Conservation (phyloP, 495 filamentous ascomycete species). For the Aspergillus carlsbadensis region DNA sequence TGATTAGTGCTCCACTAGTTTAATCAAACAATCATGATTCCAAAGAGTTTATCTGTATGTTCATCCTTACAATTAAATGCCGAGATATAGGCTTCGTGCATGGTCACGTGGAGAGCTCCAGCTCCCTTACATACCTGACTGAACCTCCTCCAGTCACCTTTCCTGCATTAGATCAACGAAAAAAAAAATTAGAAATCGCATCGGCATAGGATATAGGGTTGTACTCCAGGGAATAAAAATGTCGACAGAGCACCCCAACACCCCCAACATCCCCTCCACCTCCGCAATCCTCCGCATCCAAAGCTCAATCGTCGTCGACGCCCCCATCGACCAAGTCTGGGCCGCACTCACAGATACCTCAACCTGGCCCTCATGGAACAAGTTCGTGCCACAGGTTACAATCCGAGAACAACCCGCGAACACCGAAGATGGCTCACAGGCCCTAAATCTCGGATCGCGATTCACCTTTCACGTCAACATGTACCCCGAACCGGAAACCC, state of each 20-base stretch:
- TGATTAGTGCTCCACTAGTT: no score
- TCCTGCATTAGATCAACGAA: no score
- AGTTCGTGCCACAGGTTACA: conserved; percentile 41
- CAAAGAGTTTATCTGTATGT: no score
- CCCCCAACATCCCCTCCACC: conserved; percentile 32
- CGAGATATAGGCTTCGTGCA: no score
- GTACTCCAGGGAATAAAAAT: not conserved
- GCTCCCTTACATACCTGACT: no score
- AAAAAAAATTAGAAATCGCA: no score
- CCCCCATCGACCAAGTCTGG: conserved; percentile 36
- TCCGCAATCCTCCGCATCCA: conserved; percentile 32
- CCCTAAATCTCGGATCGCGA: conserved; percentile 34
- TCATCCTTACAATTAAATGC: no score
- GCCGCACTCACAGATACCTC: conserved; percentile 38
- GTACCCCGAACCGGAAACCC: conserved; percentile 25
- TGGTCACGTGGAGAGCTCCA: no score
- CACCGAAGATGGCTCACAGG: conserved; percentile 16
- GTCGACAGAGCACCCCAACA: conserved; percentile 19
- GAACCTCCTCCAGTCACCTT: no score
- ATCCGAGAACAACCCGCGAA: conserved; percentile 35
- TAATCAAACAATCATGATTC: no score
- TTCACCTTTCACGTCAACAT: conserved; percentile 47
- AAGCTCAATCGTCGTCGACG: conserved; percentile 36
- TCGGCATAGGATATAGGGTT: no score
- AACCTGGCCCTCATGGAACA: conserved; percentile 45